Evolutionary conservation across 306 rosid species (phyloP).

Genomic region (Arachis stenosperma): DNA sequence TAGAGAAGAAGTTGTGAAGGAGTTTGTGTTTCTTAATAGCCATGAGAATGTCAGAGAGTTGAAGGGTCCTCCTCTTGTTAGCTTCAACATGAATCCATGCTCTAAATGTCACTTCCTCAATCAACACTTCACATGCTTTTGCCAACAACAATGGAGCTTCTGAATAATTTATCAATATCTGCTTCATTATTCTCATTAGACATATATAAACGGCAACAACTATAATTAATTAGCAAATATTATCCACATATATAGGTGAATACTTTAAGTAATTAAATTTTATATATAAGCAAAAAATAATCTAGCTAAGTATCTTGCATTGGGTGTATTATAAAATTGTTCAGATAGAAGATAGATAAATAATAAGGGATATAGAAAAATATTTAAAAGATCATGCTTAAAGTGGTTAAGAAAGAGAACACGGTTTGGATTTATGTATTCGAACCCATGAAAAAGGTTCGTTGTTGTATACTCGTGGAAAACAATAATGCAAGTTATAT

Average conservation of each 20-base stretch:
- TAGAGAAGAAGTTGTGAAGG: constrained; percentile 30
- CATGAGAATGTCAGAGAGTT: constrained; percentile 36
- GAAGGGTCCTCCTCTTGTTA: constrained; percentile 33
- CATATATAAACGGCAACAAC: too few relatives aligned
- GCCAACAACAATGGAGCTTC: constrained; percentile 42
- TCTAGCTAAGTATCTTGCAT: too few relatives aligned
- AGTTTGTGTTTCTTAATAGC: constrained; percentile 20
- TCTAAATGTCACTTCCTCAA: constrained; percentile 47
- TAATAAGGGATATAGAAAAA: too few relatives aligned
- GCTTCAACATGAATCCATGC: constrained; percentile 41
- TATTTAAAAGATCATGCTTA: too few relatives aligned
- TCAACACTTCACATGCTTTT: constrained; percentile 49
- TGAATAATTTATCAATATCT: constrained; percentile 33
- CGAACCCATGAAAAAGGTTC: too few relatives aligned
- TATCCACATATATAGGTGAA: neutral
- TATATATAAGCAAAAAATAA: too few relatives aligned
- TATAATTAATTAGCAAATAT: neutral
- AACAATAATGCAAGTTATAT: too few relatives aligned
- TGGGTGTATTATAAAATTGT: too few relatives aligned
- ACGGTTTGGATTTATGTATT: too few relatives aligned
- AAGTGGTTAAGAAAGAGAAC: too few relatives aligned
- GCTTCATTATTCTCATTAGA: neutral
- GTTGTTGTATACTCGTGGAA: too few relatives aligned
- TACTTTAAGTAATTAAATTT: neutral
- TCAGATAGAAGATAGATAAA: too few relatives aligned